A percentile compares a stretch with the other conserved stretches of the same genome.
Conservation (phyloP, 2,329 filamentous ascomycete genomes). For the Neonectria sp. region DNA sequence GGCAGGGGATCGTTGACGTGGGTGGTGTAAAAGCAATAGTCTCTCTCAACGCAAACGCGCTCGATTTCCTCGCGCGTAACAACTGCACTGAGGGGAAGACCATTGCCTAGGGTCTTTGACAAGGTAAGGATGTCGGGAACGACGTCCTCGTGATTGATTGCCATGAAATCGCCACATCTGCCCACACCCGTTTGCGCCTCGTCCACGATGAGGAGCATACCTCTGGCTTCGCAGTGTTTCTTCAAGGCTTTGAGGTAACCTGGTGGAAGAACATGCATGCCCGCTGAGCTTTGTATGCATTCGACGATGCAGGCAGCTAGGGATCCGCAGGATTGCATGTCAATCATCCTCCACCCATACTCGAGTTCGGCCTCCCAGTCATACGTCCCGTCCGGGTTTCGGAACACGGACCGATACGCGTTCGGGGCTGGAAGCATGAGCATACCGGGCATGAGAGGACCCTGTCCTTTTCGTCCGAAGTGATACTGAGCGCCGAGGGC, state of each 20-base stretch:
- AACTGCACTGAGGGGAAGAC: conserved; percentile 71
- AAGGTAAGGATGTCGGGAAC: conserved; percentile 73
- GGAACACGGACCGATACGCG: conserved; percentile 72
- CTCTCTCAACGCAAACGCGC: conserved; percentile 60
- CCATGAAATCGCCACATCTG: conserved; percentile 71
- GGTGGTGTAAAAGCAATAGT: conserved; percentile 72
- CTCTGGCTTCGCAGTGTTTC: conserved; percentile 67
- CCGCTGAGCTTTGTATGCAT: conserved; percentile 71
- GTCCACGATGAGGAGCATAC: conserved; percentile 74
- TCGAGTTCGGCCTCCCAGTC: conserved; percentile 75
- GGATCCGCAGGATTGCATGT: conserved; percentile 71
- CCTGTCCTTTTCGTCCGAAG: conserved; percentile 65
- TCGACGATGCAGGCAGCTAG: conserved; percentile 76
- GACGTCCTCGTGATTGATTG: conserved; percentile 68
- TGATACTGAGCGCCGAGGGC: conserved; percentile 70
- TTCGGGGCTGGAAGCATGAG: conserved; percentile 72
- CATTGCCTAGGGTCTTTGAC: conserved; percentile 74
- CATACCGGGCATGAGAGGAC: conserved; percentile 68
- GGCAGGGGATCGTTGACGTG: conserved; percentile 75
- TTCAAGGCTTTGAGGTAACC: conserved; percentile 73
- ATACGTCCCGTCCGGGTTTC: conserved; percentile 70
- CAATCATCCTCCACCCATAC: conserved; percentile 73
- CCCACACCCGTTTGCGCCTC: conserved; percentile 75
- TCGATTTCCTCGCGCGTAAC: conserved; percentile 70
- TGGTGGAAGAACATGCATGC: conserved; percentile 71